These are phyloP conservation scores for Microdochium bolleyi DNA, from an alignment of 2,329 filamentous ascomycete species.

Conservation along the genomic window DNA sequence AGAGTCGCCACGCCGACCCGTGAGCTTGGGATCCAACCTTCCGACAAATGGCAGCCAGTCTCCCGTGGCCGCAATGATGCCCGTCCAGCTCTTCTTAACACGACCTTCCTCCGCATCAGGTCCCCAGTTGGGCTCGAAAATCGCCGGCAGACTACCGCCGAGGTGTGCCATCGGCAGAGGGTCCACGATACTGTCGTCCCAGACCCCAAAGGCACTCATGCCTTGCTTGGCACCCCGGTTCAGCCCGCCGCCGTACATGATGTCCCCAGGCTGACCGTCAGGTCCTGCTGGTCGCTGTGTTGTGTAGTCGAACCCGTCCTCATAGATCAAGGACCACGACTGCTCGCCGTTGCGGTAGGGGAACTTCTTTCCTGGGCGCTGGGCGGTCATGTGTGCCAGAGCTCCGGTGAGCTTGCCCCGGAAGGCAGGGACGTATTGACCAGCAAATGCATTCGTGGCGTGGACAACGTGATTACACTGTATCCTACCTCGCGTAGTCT, in stretches of 20 bases:
- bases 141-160: conserved; percentile 29
- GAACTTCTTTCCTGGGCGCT: conserved; percentile 29
- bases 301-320: conserved; percentile 40
- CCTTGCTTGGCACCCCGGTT: conserved; percentile 31
- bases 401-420: conserved; percentile 34
- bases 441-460: conserved; percentile 46
- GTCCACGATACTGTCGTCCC: conserved; percentile 34
- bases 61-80: conserved; percentile 36
- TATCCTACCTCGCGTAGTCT: conserved; percentile 35
- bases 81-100: conserved; percentile 38
- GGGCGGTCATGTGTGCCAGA: conserved; percentile 42
- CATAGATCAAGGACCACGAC: conserved; percentile 44
- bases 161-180: conserved; percentile 28
- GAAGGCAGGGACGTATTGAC: conserved; percentile 41
- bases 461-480: conserved; percentile 43
- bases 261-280: conserved; percentile 26
- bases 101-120: conserved; percentile 11
- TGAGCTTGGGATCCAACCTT: conserved; percentile 23
- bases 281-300: conserved; percentile 31
- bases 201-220: conserved; percentile 35
- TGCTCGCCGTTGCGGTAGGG: conserved; percentile 21
- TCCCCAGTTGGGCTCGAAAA: conserved; percentile 32
- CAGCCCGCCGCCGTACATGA: conserved; percentile 49
- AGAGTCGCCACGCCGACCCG: conserved; percentile 11
- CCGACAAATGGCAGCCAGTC: conserved; percentile 44